Evolutionary conservation across 139 green algal species (phyloP).

Genomic region (Micractinium conductrix): DNA sequence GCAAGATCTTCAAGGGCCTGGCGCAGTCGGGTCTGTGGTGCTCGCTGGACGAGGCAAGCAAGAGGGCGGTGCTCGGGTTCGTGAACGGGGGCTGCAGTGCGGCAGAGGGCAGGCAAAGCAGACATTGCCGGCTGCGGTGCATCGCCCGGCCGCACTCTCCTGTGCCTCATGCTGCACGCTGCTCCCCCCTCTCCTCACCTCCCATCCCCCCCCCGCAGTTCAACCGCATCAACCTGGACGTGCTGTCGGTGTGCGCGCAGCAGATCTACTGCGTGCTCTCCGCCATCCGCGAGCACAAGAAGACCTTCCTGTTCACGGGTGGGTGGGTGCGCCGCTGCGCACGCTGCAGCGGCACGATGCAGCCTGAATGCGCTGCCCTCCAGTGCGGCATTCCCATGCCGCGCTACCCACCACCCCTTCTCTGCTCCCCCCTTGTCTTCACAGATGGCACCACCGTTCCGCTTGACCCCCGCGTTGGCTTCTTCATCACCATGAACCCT

Average conservation of each 20-base stretch:
- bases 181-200: not conserved
- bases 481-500: slow-evolving; percentile 99
- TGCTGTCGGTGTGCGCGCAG: slow-evolving; percentile 95
- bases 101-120: too few species aligned
- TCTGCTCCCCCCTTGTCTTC: not conserved
- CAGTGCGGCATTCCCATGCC: not conserved
- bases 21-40: slow-evolving; percentile 94
- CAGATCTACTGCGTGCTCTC: slow-evolving; percentile 95
- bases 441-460: slow-evolving; percentile 82
- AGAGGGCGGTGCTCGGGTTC: too few species aligned
- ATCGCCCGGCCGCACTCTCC: too few species aligned
- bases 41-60: slow-evolving; percentile 97
- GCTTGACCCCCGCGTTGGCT: slow-evolving; percentile 91
- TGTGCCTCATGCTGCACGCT: too few species aligned
- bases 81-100: too few species aligned
- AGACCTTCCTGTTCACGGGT: slow-evolving; percentile 91
- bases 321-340: not conserved
- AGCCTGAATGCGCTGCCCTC: not conserved
- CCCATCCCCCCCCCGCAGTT: not conserved
- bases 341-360: not conserved
- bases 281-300: slow-evolving; percentile 92
- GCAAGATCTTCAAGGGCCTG: slow-evolving; percentile 98
- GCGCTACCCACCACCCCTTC: not conserved
- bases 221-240: slow-evolving; percentile 98
- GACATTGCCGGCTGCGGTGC: too few species aligned